Evolutionary conservation across 805 yeast species (phyloP).

Genomic region (Yamadazyma ubonensis): DNA sequence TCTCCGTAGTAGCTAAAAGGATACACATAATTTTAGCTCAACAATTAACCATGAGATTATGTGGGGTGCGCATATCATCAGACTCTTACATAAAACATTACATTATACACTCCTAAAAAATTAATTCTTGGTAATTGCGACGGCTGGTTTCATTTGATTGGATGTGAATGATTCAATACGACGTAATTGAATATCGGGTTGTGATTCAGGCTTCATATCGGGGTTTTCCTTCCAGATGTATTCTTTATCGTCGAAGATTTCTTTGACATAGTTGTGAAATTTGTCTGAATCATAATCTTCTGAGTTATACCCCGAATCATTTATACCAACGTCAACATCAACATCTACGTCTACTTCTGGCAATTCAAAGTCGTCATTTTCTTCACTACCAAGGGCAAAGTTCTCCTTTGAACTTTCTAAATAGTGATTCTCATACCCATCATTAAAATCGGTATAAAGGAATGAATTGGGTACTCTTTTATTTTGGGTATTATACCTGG

Average conservation of each 20-base stretch:
- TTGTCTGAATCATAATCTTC: constrained; percentile 9
- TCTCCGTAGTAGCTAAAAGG: constrained; percentile 61
- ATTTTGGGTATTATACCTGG: background rate
- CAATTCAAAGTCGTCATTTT: constrained; percentile 6
- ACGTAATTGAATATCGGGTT: background rate
- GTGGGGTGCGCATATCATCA: constrained; percentile 8
- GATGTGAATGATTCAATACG: background rate
- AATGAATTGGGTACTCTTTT: background rate
- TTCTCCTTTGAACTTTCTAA: constrained; percentile 10
- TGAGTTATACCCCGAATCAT: constrained; percentile 1
- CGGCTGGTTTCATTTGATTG: background rate
- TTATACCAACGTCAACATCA: constrained; percentile 4
- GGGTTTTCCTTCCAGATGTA: constrained; percentile 4
- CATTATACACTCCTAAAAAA: background rate
- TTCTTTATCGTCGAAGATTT: constrained; percentile 1
- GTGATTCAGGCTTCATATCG: background rate
- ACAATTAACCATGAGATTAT: too few relatives aligned
- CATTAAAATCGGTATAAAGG: constrained; percentile 11
- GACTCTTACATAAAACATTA: too few relatives aligned
- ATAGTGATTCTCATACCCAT: constrained; percentile 20
- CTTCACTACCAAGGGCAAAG: constrained; percentile 1
- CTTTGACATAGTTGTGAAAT: constrained; percentile 1
- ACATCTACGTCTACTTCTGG: constrained; percentile 7
- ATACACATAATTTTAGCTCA: constrained; percentile 64
- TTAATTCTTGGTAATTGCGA: background rate